Conservation (phyloP, 805 yeast genomes). For the Starmerella etchellsii region DNA sequence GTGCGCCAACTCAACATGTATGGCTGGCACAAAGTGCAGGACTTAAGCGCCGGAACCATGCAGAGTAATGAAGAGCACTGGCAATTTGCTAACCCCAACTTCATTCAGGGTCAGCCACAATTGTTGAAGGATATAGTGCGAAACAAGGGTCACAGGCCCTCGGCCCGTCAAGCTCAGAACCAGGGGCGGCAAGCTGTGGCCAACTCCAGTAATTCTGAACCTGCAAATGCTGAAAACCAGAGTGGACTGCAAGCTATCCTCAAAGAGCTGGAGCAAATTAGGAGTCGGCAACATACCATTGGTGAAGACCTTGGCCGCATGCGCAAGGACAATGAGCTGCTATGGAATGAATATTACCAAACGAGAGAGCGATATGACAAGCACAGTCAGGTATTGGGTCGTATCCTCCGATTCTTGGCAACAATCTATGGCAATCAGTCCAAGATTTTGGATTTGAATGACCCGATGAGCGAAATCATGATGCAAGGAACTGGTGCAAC, state of each 20-base stretch:
- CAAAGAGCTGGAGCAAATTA: constrained; percentile 61
- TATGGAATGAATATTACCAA: constrained; percentile 80
- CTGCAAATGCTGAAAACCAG: not conserved
- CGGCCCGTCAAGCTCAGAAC: not conserved
- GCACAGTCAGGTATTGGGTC: constrained; percentile 79
- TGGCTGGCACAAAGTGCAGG: constrained; percentile 98
- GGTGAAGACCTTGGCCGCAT: constrained; percentile 75
- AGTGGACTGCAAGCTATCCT: constrained; percentile 33
- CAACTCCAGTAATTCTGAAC: not conserved
- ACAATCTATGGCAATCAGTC: constrained; percentile 61
- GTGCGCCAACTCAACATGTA: constrained; percentile 96
- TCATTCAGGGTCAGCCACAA: constrained; percentile 66
- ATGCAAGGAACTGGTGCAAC: constrained; percentile 3
- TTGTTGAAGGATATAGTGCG: constrained; percentile 74
- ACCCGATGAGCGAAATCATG: constrained; percentile 8
- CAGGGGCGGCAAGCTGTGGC: not conserved
- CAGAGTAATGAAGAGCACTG: constrained; percentile 57
- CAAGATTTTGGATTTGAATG: constrained; percentile 29
- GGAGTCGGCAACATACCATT: constrained; percentile 64
- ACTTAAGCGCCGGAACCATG: constrained; percentile 54
- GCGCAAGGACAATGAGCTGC: constrained; percentile 70
- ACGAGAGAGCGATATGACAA: constrained; percentile 75
- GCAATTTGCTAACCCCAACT: constrained; percentile 79
- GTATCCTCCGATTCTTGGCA: constrained; percentile 76
- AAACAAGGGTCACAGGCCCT: constrained; percentile 39